Conservation (phyloP, 805 yeast species). For the Lachancea dasiensis region DNA sequence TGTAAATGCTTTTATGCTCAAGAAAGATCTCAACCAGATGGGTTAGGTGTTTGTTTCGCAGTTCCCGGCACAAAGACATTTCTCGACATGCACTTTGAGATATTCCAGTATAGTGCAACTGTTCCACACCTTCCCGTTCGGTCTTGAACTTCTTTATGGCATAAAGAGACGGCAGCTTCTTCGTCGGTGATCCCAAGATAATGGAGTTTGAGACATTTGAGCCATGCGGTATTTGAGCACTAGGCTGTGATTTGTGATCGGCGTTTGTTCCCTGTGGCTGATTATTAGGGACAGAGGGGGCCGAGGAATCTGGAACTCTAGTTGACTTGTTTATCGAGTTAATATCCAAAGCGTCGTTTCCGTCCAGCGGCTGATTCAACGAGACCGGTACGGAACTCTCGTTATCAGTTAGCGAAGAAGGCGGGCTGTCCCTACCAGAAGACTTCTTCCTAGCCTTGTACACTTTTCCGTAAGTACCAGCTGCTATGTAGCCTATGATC, state of each 20-base stretch:
- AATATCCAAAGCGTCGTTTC: constrained; percentile 8
- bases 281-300: neutral
- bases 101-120: constrained; percentile 85
- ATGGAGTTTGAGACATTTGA: neutral
- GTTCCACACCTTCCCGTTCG: constrained; percentile 82
- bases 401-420: constrained; percentile 1
- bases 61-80: constrained; percentile 89
- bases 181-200: constrained; percentile 5
- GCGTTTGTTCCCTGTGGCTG: constrained; percentile 1
- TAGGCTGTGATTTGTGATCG: constrained; percentile 1
- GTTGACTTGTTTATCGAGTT: constrained; percentile 12
- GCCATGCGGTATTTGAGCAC: neutral
- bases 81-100: constrained; percentile 95
- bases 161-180: constrained; percentile 36
- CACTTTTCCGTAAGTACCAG: constrained; percentile 97
- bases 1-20: constrained; percentile 84
- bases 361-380: constrained; percentile 15
- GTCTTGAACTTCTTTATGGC: constrained; percentile 96
- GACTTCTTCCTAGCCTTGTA: constrained; percentile 70
- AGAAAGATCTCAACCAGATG: constrained; percentile 74
- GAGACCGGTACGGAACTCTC: constrained; percentile 9
- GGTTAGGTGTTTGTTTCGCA: constrained; percentile 73
- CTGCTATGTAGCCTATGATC: constrained; percentile 92
- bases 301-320: constrained; percentile 9
- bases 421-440: constrained; percentile 6